Evolutionary conservation across 768 basidiomycete species (phyloP).

Genomic region (Pisolithus orientalis): DNA sequence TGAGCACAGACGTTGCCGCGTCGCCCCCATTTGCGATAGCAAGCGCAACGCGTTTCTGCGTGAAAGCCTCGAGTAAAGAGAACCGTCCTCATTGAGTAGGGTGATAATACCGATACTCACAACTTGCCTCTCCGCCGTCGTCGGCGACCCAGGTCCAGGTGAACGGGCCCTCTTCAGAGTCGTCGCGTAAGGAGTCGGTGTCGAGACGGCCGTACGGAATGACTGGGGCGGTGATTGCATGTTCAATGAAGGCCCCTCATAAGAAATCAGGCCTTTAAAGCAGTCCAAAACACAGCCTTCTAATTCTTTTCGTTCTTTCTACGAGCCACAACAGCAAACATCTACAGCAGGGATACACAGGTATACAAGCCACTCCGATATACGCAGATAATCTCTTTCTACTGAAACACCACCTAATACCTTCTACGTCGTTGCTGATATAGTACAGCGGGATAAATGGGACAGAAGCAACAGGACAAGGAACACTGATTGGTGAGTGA

Average conservation of each 20-base stretch:
- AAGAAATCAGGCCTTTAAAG: too few relatives aligned
- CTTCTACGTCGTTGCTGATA: too few relatives aligned
- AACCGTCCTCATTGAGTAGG: background rate
- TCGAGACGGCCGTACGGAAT: background rate
- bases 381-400: too few relatives aligned
- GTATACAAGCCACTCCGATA: too few relatives aligned
- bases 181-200: background rate
- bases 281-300: background rate
- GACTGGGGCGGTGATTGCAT: slow-evolving; percentile 34
- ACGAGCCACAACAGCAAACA: background rate
- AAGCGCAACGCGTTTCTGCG: slow-evolving; percentile 56
- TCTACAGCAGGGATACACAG: too few relatives aligned
- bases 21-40: slow-evolving; percentile 24
- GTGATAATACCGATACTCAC: slow-evolving; percentile 30
- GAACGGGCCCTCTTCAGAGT: slow-evolving; percentile 53
- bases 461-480: too few relatives aligned
- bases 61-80: background rate
- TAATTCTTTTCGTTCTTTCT: background rate
- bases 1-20: background rate
- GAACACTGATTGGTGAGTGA: slow-evolving; percentile 27
- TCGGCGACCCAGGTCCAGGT: slow-evolving; percentile 34
- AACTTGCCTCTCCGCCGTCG: slow-evolving; percentile 45
- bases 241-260: slow-evolving; percentile 43
- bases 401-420: too few relatives aligned
- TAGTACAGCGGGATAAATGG: too few relatives aligned